A percentile compares a stretch with the other conserved stretches of the same genome.
Evolutionary conservation across 2,329 filamentous ascomycete species (phyloP).

Genomic region (Fusarium irregulare): DNA sequence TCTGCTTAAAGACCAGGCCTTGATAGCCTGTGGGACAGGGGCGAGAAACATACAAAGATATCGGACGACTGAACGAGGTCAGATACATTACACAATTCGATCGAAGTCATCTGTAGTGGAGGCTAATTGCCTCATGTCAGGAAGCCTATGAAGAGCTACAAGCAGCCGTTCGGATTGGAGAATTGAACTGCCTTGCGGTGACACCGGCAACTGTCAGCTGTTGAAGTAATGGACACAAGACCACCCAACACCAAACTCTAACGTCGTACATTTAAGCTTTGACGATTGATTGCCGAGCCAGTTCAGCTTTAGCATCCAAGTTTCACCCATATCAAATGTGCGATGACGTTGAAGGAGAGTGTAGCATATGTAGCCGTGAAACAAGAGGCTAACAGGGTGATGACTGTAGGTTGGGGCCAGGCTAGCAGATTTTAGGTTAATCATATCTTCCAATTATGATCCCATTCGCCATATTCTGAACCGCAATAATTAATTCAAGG

Average conservation of each 20-base stretch:
- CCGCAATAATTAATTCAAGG: not conserved
- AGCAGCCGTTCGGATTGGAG: not conserved
- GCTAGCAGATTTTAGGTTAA: not conserved
- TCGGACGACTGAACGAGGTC: not conserved
- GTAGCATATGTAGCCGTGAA: conserved; percentile 1
- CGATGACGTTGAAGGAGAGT: conserved; percentile 6
- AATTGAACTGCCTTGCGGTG: not conserved
- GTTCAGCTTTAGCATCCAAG: not conserved
- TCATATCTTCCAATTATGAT: conserved; percentile 13
- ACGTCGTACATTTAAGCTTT: conserved; percentile 1
- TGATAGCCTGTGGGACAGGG: not conserved
- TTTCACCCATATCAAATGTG: not conserved
- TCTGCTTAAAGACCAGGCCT: not conserved
- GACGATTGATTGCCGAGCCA: not conserved
- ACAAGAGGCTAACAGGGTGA: not conserved
- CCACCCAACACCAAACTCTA: conserved; percentile 21
- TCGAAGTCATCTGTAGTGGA: not conserved
- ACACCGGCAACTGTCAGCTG: conserved; percentile 15
- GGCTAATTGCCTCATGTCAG: not conserved
- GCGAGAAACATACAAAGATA: not conserved
- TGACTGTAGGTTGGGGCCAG: not conserved
- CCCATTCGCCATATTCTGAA: not conserved
- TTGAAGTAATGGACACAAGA: conserved; percentile 3
- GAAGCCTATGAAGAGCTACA: not conserved
- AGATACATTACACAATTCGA: not conserved